These are phyloP conservation scores for Aspergillus jensenii DNA, from an alignment of 2,329 filamentous ascomycete species.

Conservation along the genomic window DNA sequence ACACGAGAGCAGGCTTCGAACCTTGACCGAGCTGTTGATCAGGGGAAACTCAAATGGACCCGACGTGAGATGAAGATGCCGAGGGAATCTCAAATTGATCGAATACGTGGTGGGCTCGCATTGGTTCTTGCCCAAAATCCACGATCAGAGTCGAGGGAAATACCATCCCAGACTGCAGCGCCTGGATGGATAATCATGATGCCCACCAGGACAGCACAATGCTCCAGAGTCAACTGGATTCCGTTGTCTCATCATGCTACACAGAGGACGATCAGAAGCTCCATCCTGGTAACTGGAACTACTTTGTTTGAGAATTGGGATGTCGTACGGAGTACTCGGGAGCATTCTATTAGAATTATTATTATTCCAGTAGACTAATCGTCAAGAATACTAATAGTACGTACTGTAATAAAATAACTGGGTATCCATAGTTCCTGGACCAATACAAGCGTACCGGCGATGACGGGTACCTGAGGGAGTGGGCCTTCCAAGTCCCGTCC, in stretches of 20 bases:
- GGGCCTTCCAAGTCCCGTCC: constrained; percentile 4
- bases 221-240: not conserved
- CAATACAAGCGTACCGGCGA: not conserved
- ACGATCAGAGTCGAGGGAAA: not conserved
- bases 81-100: not conserved
- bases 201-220: not conserved
- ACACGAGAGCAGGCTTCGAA: not conserved
- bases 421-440: not conserved
- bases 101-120: constrained; percentile 4
- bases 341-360: not conserved
- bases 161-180: constrained; percentile 2
- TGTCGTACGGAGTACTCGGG: not conserved
- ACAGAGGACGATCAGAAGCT: not conserved
- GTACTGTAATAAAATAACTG: too few species aligned
- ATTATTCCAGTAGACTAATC: not conserved
- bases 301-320: not conserved
- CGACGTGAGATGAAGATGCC: not conserved
- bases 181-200: constrained; percentile 1
- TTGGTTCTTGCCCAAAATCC: not conserved
- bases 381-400: too few species aligned
- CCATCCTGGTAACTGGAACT: not conserved
- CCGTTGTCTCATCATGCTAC: not conserved
- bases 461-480: constrained; percentile 8
- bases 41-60: constrained; percentile 3
- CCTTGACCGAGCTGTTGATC: constrained; percentile 2